Percentiles rank a stretch among this genome's conserved stretches.
These are phyloP conservation scores for Tieghemostelium lacteum DNA, from an alignment of 78 protist species.

Conservation along the genomic window DNA sequence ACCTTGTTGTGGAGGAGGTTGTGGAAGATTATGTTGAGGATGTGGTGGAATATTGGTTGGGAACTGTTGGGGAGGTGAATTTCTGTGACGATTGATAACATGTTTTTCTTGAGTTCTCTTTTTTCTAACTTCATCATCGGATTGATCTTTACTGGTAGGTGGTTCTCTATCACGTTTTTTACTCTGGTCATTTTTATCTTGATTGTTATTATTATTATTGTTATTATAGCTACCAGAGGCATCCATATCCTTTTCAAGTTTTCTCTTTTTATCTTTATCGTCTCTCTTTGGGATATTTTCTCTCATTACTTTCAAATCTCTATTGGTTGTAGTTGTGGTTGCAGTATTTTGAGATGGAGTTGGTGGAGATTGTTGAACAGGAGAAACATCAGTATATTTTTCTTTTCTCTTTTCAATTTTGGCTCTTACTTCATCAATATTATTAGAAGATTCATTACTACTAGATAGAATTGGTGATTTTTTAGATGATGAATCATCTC, in stretches of 20 bases:
- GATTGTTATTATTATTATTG: slow-evolving; percentile 4
- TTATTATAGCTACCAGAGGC: not conserved
- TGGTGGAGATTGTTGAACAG: not conserved
- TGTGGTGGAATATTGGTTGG: not conserved
- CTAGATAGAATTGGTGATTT: not conserved
- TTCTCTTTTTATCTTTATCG: not conserved
- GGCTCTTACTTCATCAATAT: not conserved
- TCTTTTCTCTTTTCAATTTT: not conserved
- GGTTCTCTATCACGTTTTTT: slow-evolving; percentile 1
- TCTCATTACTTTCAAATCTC: not conserved
- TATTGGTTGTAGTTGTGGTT: not conserved
- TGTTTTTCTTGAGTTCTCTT: not conserved
- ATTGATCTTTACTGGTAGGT: not conserved
- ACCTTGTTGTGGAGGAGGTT: not conserved
- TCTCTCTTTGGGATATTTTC: not conserved
- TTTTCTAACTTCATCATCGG: not conserved
- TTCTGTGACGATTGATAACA: not conserved
- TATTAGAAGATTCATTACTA: slow-evolving; percentile 1
- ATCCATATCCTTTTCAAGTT: not conserved
- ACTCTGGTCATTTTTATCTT: not conserved
- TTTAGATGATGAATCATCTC: not conserved
- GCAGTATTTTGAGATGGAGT: no score
- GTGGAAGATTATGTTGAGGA: not conserved
- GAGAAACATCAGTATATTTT: not conserved
- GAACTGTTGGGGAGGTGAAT: not conserved